Evolutionary conservation across 2,329 filamentous ascomycete species (phyloP), one percentile per base, ranked within the genome.

Genomic region (Talaromyces verruculosus): DNA sequence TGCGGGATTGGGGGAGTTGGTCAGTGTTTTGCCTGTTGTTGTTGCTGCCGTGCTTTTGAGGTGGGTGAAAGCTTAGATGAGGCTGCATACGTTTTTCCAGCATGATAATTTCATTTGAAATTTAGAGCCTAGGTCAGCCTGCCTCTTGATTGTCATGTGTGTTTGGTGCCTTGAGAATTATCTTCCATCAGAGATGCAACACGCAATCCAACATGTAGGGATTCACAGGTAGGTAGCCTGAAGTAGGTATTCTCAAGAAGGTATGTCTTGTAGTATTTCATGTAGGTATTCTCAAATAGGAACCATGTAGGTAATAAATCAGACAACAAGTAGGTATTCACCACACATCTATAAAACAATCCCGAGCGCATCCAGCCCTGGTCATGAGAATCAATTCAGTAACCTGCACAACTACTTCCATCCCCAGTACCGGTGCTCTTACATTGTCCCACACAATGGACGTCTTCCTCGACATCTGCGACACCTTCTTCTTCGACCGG

Each of bases 11-110:
- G 90, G 90, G 0, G 90, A 93, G 78, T 73, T 93, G 37, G 88
- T 91, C 0, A 92, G 90, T 71, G 88, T 93, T 0, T 65, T 91
- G 72, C 90, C 90, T 0, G 89, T 93, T 2, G 84, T 92, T 69
- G 72, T 7, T 41, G 60, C 60, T 17, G 60, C 60, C 80, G 78
- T 86, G 69, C 77, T 75, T 62, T 63, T 77, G 69, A 67, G 72
- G 11, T 74, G 73, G 71, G 65, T 70, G 17, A 72, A 68, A 68
- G 25, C 25, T 25, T 25, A 25, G 25, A 25, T 25, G 25, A 25
- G 25, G 25, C 25, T 25, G 25, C 25, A 25, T 25, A 25, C 2
- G 25, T 25, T 25, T 25, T 25, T 4, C 25, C 3, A 4, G 25
- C 25, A 25, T 3, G 25, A 25, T 25, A 25, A 25, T 25, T 25